Base-by-base conservation (phyloP, 140 eudicot species). In the Ambrosia hybrid region DNA sequence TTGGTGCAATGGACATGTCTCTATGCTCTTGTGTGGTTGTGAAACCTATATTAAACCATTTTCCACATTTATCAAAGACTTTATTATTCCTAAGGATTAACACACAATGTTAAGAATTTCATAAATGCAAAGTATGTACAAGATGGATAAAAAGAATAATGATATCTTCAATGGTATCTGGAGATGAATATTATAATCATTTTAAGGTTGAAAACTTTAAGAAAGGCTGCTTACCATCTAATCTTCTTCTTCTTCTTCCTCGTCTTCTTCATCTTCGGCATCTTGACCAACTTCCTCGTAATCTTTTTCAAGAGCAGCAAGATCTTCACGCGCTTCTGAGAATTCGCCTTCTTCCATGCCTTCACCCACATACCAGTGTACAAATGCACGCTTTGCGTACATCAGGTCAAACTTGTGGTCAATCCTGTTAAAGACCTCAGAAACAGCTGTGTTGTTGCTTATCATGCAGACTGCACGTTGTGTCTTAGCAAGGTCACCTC, bases 291-390 rank as follows among this genome's bases (percentile, higher is more conserved):
- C 96, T 84, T 89, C 92, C 73, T 89, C 96, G 9, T 89, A 89
- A 75, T 88, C 95, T 76, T 85, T 88, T 78, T 89, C 96, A 65
- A 89, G 92, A 33, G 96, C 92, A 75, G 96, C 96, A 74, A 84
- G 88, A 89, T 89, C 96, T 65, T 88, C 95, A 11, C 95, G 95
- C 34, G 95, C 95, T 88, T 89, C 96, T 8, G 96, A 89, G 83
- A 89, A 89, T 48, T 89, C 96, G 15, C 96, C 96, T 81, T 89
- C 96, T 77, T 89, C 96, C 96, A 89, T 89, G n/a, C 96, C 96
- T 76, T 89, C 96, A 63, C 96, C 92, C 8, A 89, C 96, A 51
- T 86, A 89, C 96, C 96, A 89, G 78, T 89, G 96, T 3, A 89
- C 96, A 80, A 89, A 89, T 9, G 96, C 96, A 30, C 96, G 71